Base-by-base conservation (phyloP, 176 grass and related monocot species). In the Zoysia japonica region DNA sequence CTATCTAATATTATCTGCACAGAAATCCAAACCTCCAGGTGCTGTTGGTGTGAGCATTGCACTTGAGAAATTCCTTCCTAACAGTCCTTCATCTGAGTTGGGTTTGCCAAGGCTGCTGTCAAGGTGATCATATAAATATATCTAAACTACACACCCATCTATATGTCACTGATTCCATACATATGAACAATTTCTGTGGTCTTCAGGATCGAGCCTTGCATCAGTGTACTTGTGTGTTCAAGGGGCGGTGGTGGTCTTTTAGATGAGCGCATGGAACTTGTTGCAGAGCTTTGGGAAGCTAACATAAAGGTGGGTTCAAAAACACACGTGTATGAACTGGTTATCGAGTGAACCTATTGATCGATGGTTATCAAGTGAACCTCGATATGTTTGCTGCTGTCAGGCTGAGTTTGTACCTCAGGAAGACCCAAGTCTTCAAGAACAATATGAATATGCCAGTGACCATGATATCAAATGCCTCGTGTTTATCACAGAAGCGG, bases 391-490 rank as follows among this genome's bases (percentile, higher is more conserved):
- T 87, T 39, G 74, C 65, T 84, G 39, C 74, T 87, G 78, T 70
- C 76, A 98, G 92, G 95, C 91, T 56, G 85, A 98, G 70, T 92
- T 98, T 90, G 80, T 98, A 71, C 92, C 89, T 81, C 80, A 83
- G 79, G 78, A 87, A 83, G 95, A 98, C 64, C 95, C 95, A 85
- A 98, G 95, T 76, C 82, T 92, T 65, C 93, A 98, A 87, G 95
- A 98, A 78, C 95, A 98, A 61, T 98, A 94, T 69, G 95, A 98
- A 75, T 98, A 98, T 88, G 95, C 95, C 57, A 98, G 71, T 71
- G 92, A 98, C 40, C 80, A 90, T 89, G 92, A 94, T 63, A 94
- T 97, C 63, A 94, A 92, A 75, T 94, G 92, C 48, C 89, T 98
- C 74, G 67, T 92, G 15, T 90, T 94, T 79, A 94, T 98, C 81